Percentiles rank a stretch among this genome's conserved stretches.
Evolutionary conservation across 1,284 basidiomycete species (phyloP).

Genomic region (Phylloporus gajari): DNA sequence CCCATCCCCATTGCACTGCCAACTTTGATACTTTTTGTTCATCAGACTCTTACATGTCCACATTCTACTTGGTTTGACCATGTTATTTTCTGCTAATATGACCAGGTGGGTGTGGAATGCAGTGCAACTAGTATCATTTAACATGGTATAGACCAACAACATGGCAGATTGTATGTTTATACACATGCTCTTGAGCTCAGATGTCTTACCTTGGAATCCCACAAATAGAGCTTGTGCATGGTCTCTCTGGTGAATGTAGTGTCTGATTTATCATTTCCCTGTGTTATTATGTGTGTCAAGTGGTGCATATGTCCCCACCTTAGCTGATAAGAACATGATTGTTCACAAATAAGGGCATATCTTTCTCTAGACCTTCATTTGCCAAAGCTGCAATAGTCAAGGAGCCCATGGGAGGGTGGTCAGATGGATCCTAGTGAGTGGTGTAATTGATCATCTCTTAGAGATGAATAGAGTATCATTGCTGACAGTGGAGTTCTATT

Average conservation of each 20-base stretch:
- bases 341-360: constrained; percentile 93
- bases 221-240: constrained; percentile 93
- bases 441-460: constrained; percentile 94
- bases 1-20: constrained; percentile 80
- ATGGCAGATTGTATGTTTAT: too few species aligned
- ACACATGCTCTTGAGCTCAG: constrained; percentile 70
- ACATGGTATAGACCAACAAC: too few species aligned
- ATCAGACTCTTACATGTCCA: too few species aligned
- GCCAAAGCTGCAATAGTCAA: constrained; percentile 97
- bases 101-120: too few species aligned
- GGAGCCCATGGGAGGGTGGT: constrained; percentile 87
- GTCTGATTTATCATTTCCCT: constrained; percentile 13
- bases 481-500: constrained; percentile 96
- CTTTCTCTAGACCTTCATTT: constrained; percentile 93
- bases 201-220: constrained; percentile 92
- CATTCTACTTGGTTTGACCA: too few species aligned
- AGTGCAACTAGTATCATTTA: too few species aligned
- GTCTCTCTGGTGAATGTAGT: constrained; percentile 74
- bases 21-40: too few species aligned
- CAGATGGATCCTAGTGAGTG: constrained; percentile 94
- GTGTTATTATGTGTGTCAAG: constrained; percentile 51
- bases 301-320: constrained; percentile 93
- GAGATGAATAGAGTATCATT: constrained; percentile 88
- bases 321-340: constrained; percentile 97
- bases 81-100: too few species aligned